Base-by-base conservation (phyloP, 371 early-diverging fungal species). In the Blastocladiella emersonii region DNA sequence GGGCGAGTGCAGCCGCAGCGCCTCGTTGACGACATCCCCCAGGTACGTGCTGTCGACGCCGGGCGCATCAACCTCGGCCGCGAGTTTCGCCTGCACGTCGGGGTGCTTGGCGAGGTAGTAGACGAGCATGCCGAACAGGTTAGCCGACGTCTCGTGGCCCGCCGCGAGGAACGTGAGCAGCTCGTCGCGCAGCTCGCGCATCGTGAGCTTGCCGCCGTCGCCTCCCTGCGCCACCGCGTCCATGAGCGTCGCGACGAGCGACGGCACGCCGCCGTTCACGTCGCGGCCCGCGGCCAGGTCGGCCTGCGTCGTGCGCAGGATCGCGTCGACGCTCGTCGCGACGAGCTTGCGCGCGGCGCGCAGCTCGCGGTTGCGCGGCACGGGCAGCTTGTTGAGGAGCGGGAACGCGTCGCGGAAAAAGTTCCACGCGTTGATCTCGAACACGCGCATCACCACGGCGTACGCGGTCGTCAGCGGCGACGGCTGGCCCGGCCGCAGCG, bases 1-100 rank as follows among this genome's bases (percentile, higher is more conserved):
- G 13, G 53, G 53, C 53, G 53, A 51, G 53, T 51, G 30, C 53
- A 51, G 8, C 30, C 53, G 53, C 53, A 51, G 53, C 30, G 30
- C 10, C 53, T 51, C 53, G 32, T 51, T 25, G 17, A 51, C 19
- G 15, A 51, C 53, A 5, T 44, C 3, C 3, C 19, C 45, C 19
- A 17, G 17, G 3, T 44, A 5, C 21, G n/a, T n/a, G n/a, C n/a
- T n/a, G n/a, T 44, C 45, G 10, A 17, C 10, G 23, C 30, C 53
- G 30, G 12, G 15, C 13, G 30, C 53, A 12, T 51, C 53, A 7
- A 51, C 30, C 32, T 25, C 53, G 15, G 8, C 13, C 1, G 12
- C 10, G 15, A 51, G 45, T 21, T 12, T 21, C 3, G 12, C 45
- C 23, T 44, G 45, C 19, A 21, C 17, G 19, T 44, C 45, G 45